Conservation (phyloP, 1,139 yeast species). For the Candida glucosophila region DNA sequence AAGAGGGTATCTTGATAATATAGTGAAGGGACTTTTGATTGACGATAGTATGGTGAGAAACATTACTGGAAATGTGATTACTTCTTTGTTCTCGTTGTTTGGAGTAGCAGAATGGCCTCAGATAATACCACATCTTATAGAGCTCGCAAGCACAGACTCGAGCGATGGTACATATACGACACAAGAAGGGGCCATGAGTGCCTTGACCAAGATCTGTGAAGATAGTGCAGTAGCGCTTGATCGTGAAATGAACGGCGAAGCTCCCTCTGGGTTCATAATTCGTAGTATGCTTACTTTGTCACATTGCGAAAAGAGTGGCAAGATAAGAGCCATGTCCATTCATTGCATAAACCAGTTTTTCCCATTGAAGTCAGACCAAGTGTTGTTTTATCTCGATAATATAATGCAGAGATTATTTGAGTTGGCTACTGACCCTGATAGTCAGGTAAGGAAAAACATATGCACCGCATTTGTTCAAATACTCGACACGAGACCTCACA, state of each 20-base stretch:
- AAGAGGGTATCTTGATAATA: constrained; percentile 50
- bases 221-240: constrained; percentile 59
- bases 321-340: constrained; percentile 55
- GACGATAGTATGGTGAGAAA: constrained; percentile 59
- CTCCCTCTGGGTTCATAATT: constrained; percentile 62
- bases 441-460: constrained; percentile 61
- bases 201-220: constrained; percentile 82
- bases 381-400: constrained; percentile 57
- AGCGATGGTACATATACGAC: constrained; percentile 22
- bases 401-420: constrained; percentile 57
- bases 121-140: constrained; percentile 58
- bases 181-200: constrained; percentile 69
- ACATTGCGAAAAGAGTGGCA: constrained; percentile 28
- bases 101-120: constrained; percentile 74
- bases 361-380: constrained; percentile 56
- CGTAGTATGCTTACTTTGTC: constrained; percentile 62
- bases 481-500: constrained; percentile 74
- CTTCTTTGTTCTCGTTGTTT: constrained; percentile 66
- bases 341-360: constrained; percentile 74
- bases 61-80: constrained; percentile 85
- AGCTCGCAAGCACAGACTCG: constrained; percentile 35
- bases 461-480: constrained; percentile 73
- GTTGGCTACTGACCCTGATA: constrained; percentile 51
- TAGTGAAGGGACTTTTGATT: constrained; percentile 62
- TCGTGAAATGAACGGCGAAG: constrained; percentile 52